A percentile compares a stretch with the other conserved stretches of the same genome.
phyloP scores from a whole-genome alignment of 2,329 filamentous ascomycete genomes.

The Cladosporium sp. region DNA sequence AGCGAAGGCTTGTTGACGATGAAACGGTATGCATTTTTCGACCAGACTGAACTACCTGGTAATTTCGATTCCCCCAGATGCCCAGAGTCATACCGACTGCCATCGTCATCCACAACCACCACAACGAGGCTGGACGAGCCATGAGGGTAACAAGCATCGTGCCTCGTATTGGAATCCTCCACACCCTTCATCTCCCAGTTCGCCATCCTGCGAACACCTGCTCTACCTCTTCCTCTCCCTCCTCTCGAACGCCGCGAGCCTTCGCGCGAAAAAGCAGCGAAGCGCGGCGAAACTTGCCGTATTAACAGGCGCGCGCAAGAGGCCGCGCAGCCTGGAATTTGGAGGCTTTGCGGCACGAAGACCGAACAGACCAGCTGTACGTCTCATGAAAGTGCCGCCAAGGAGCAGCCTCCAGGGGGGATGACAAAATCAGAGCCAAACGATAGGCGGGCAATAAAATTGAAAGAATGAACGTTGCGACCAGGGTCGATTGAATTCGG shows the following conservation, averaged over 20 bases:
- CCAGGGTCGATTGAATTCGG: slow-evolving; percentile 1
- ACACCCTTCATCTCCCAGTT: background rate
- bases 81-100: background rate
- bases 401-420: background rate
- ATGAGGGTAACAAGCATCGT: background rate
- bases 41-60: too few relatives aligned
- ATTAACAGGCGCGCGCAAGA: slow-evolving; percentile 5
- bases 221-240: background rate
- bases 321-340: slow-evolving; percentile 1
- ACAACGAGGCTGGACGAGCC: slow-evolving; percentile 1
- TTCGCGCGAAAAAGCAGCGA: slow-evolving; percentile 9
- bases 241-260: background rate
- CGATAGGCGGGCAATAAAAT: slow-evolving; percentile 3
- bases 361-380: slow-evolving; percentile 7
- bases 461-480: slow-evolving; percentile 8
- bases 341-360: slow-evolving; percentile 9
- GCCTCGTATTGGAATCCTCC: background rate
- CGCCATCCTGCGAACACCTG: background rate
- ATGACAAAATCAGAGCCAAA: slow-evolving; percentile 9
- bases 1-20: too few relatives aligned
- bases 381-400: background rate
- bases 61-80: too few relatives aligned
- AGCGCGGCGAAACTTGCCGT: slow-evolving; percentile 5
- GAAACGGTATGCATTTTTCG: too few relatives aligned
- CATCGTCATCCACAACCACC: background rate